Base-by-base conservation (phyloP, 768 basidiomycete species). In the Coprinellus aureogranulatus region DNA sequence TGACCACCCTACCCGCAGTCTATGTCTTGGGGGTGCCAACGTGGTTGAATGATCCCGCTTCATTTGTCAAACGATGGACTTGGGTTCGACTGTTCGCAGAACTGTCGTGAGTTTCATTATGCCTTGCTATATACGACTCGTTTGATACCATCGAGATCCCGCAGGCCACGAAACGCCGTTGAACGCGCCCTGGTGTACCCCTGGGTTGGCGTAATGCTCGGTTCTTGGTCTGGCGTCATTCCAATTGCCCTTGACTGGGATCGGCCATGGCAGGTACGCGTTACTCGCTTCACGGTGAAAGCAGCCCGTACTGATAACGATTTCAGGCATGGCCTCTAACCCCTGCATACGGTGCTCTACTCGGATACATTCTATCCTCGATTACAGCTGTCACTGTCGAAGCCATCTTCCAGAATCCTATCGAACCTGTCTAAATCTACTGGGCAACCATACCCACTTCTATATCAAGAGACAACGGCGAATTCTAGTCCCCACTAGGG, bases 231-330 rank as follows among this genome's bases (percentile, higher is more conserved):
- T 14, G 94, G 94, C 16, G 84, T 82, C 10, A 77, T 95, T 46
- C 91, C 93, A 2, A 87, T 94, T 46, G 90, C 92, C 0, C 83
- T 98, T 18, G 96, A 98, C 72, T 98, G 96, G 96, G 94, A 94
- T 67, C 82, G 93, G 37, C 92, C 95, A 6, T 98, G 95, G 95
- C 96, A 98, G 88, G 94, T 91, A 53, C 56, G 83, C 73, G 34
- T 30, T 48, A 28, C 11, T 39, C 52, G 16, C 53, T 12, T 51
- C 31, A 44, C 39, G 46, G 30, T 22, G 27, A 60, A 40, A 18
- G 47, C 30, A 46, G 25, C n/a, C 41, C 57, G 60, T n/a, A 59
- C 54, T 39, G 52, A 53, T 34, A 48, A 59, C 62, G 25, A 51
- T 5, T 34, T 10, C 57, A 94, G 90, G 84, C 87, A 25, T 95